Base-by-base conservation (phyloP, 495 filamentous ascomycete genomes). In the Neurospora sp. region DNA sequence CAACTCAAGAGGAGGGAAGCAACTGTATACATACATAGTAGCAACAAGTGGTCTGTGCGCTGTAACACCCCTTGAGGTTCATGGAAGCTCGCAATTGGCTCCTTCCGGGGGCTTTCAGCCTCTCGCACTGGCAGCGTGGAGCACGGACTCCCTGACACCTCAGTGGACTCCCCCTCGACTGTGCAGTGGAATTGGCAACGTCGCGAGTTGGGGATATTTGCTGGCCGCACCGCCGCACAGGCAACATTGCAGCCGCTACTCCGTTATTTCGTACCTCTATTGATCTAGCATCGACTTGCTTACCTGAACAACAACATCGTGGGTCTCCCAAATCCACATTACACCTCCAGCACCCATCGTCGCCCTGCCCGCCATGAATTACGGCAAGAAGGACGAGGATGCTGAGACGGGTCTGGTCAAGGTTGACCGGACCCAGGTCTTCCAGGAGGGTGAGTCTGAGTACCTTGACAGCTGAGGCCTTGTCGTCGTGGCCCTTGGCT, bases 311-410 rank as follows among this genome's bases (percentile, higher is more conserved):
- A 65, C 53, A 65, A 65, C 53, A 65, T 7, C 53, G 71, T 68
- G 76, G 73, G 53, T 71, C 73, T 77, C 72, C 65, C 72, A 70
- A 76, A 71, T 71, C 53, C 27, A 65, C 53, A 65, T 16, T 16
- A 65, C 53, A 65, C 53, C 53, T 65, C 53, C 53, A 65, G 68
- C 74, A 73, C 48, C 72, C 73, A 70, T 40, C 73, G 70, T 74
- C 71, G 59, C 72, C 69, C 71, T 75, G 79, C 81, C 82, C 83
- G 87, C 71, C 81, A 98, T 98, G 94, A 96, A 90, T 82, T 97
- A 97, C 88, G 91, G 93, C 83, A 98, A 97, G 87, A 98, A 97
- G 86, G 94, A 98, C 82, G 95, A 98, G 87, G 95, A 98, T 88
- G 93, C 90, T 81, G 94, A 97, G 79, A 90, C 91, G 83, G 89